Conservation (phyloP, 352 stramenopile genomes). For the Phytopythium chamaehyphon region DNA sequence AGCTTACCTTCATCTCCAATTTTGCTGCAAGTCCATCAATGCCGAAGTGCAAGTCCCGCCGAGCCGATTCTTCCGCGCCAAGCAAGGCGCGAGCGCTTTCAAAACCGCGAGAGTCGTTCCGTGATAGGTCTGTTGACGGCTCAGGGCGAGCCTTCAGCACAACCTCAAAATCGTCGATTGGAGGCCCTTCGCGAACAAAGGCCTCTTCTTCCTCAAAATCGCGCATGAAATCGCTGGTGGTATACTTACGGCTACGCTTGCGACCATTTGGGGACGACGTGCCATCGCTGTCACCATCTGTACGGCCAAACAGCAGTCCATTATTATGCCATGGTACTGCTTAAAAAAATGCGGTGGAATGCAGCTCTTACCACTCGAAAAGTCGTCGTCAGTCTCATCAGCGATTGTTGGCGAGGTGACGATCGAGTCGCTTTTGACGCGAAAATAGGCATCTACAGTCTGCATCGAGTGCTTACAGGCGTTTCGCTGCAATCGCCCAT, state of each 20-base stretch:
- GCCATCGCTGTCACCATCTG: conserved; percentile 43
- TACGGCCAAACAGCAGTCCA: conserved; percentile 1
- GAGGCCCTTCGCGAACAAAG: conserved; percentile 20
- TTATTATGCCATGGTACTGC: conserved; percentile 1
- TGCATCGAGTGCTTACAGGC: background rate
- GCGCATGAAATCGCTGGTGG: conserved; percentile 71
- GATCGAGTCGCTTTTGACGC: conserved; percentile 32
- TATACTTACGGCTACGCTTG: conserved; percentile 61
- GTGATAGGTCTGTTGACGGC: conserved; percentile 9
- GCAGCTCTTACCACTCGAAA: background rate
- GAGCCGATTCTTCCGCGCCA: conserved; percentile 51
- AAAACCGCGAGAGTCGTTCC: conserved; percentile 3
- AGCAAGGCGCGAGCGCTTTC: conserved; percentile 41
- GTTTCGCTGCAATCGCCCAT: background rate
- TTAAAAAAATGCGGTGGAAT: background rate
- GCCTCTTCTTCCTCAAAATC: conserved; percentile 74
- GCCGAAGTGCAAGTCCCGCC: conserved; percentile 54
- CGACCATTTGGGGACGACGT: conserved; percentile 23
- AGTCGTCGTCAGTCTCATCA: conserved; percentile 5
- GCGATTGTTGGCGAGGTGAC: conserved; percentile 13
- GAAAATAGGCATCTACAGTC: conserved; percentile 68
- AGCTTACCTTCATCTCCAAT: conserved; percentile 55
- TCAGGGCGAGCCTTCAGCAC: conserved; percentile 11
- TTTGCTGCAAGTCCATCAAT: conserved; percentile 61
- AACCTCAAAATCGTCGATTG: conserved; percentile 11